Conservation (phyloP, 495 filamentous ascomycete genomes). For the Tuber magnatum region DNA sequence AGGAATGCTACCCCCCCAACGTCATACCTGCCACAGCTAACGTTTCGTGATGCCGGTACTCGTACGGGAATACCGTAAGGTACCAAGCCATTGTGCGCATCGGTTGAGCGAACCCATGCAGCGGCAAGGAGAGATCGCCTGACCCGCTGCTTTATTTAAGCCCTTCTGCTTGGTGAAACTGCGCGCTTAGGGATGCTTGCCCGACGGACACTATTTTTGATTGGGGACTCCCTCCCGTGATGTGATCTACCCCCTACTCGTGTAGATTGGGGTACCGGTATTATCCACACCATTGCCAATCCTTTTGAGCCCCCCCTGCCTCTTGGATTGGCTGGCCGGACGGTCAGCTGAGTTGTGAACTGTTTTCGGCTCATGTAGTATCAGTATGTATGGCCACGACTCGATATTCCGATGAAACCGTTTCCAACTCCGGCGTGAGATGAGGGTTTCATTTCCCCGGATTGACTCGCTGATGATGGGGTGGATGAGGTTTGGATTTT, state of each 20-base stretch:
- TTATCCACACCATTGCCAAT: background rate
- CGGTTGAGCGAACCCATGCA: background rate
- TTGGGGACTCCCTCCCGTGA: background rate
- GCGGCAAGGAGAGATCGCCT: background rate
- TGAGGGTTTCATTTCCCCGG: constrained; percentile 2
- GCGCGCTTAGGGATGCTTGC: background rate
- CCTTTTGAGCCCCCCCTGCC: too few species aligned
- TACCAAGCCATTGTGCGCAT: background rate
- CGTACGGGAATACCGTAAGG: background rate
- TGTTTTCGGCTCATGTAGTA: background rate
- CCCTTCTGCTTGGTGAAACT: background rate
- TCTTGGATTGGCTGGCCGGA: background rate
- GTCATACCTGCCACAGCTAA: constrained; percentile 1
- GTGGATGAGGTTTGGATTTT: background rate
- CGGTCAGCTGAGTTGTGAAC: background rate
- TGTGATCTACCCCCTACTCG: background rate
- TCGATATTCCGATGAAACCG: background rate
- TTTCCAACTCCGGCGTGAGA: background rate
- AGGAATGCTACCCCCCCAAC: background rate
- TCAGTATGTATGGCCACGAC: background rate
- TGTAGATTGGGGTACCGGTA: background rate
- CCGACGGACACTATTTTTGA: background rate
- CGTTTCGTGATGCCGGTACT: background rate
- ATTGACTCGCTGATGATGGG: background rate
- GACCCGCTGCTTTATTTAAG: background rate